Conservation (phyloP, 345 rosid genomes). For the Pelargonium nanum region DNA sequence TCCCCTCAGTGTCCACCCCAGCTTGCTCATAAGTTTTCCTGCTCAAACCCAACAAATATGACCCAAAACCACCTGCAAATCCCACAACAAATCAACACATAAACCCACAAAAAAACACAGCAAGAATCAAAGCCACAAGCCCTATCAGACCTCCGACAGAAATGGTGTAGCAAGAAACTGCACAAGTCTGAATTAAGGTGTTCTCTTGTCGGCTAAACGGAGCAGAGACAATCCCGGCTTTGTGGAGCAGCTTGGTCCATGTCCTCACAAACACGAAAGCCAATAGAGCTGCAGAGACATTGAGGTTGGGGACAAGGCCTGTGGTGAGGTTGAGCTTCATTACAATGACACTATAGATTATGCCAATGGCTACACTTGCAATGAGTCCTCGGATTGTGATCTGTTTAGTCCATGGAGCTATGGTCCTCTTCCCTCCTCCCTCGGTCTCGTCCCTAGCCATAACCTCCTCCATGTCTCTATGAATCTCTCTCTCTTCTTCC, state of each 20-base stretch:
- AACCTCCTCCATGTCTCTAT: constrained; percentile 19
- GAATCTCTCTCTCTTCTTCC: constrained; percentile 27
- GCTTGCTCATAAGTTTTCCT: constrained; percentile 55
- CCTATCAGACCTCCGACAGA: constrained; percentile 59
- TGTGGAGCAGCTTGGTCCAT: constrained; percentile 73
- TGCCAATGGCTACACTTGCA: constrained; percentile 60
- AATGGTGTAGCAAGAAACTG: constrained; percentile 89
- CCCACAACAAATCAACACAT: not conserved
- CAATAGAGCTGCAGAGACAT: constrained; percentile 88
- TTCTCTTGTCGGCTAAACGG: constrained; percentile 94
- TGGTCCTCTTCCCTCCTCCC: constrained; percentile 31
- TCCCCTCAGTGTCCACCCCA: constrained; percentile 56
- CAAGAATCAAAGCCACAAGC: not conserved
- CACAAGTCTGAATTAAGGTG: constrained; percentile 83
- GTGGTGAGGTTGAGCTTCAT: constrained; percentile 86
- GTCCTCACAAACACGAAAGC: constrained; percentile 63
- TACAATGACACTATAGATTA: constrained; percentile 77
- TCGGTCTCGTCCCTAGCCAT: constrained; percentile 23
- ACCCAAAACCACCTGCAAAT: constrained; percentile 81
- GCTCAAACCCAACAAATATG: constrained; percentile 74
- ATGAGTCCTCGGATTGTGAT: constrained; percentile 66
- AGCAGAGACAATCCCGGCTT: constrained; percentile 48
- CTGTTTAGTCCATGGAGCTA: constrained; percentile 72
- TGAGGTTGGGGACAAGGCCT: constrained; percentile 88
- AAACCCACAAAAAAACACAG: not conserved